These are phyloP conservation scores for Elaeis guineensis DNA, from an alignment of 176 grass and related monocot species.

Conservation along the genomic window DNA sequence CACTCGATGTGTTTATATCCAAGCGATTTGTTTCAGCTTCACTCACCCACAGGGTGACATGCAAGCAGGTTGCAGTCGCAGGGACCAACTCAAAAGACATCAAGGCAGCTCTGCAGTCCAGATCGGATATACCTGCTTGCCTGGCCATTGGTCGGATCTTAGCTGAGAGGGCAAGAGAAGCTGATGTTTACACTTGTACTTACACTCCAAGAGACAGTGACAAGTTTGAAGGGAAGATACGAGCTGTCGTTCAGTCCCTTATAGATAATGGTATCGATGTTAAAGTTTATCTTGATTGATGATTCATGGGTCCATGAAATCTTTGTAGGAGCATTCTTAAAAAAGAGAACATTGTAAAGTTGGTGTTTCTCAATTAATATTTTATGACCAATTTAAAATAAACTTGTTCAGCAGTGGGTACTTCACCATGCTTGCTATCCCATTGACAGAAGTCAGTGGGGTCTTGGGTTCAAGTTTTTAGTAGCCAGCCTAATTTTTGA, in stretches of 20 bases:
- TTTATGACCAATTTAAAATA: too few species aligned
- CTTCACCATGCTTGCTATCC: too few species aligned
- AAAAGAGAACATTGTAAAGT: too few species aligned
- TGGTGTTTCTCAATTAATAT: too few species aligned
- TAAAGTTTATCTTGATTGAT: slow-evolving; percentile 82
- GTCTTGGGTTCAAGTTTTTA: too few species aligned
- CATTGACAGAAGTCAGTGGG: too few species aligned
- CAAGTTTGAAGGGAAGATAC: slow-evolving; percentile 85
- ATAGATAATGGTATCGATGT: slow-evolving; percentile 83
- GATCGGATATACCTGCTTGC: slow-evolving; percentile 82
- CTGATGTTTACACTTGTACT: slow-evolving; percentile 76
- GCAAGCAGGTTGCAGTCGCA: slow-evolving; percentile 75
- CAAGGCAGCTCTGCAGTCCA: slow-evolving; percentile 53
- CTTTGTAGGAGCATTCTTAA: too few species aligned
- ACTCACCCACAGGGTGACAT: slow-evolving; percentile 68
- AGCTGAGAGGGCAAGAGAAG: slow-evolving; percentile 73
- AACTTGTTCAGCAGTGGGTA: too few species aligned
- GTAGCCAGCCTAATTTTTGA: too few species aligned
- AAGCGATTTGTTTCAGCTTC: slow-evolving; percentile 88
- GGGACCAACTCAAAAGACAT: slow-evolving; percentile 91
- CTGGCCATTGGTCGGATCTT: slow-evolving; percentile 62
- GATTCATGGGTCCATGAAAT: background rate
- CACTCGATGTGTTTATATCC: slow-evolving; percentile 78
- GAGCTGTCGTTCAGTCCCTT: slow-evolving; percentile 74
- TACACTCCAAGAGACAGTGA: slow-evolving; percentile 69